Base-by-base conservation (phyloP, 306 rosid species). In the Cucumis cinereus region DNA sequence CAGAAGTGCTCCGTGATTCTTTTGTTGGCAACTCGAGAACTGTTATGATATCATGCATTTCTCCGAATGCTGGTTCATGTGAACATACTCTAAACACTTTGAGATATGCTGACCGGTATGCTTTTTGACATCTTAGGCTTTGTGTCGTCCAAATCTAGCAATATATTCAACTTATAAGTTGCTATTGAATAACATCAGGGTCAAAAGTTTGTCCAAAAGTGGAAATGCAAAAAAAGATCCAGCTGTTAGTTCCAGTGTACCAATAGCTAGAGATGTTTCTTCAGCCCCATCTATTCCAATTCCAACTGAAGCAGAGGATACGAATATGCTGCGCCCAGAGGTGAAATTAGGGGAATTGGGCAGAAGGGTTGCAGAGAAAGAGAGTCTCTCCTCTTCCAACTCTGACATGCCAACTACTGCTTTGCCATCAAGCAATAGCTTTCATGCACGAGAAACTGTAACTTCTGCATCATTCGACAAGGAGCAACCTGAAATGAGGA, bases 1-100 rank as follows among this genome's bases (percentile, higher is more conserved):
- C 99, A 35, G 97, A 94, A 90, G 99, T 94, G 53, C 99, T 94
- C 10, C 99, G 99, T 58, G 99, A 94, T 85, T 94, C 99, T 67
- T 94, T 91, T 50, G 96, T 94, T 75, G 99, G 99, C 69, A 94
- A 94, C 83, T 94, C 99, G 10, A 92, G 89, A 82, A 94, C 96
- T 64, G 99, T 94, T 69, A 94, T 91, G 99, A 90, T 94, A 80
- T 94, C 99, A 50, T 94, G 97, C 85, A 94, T 94, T 83, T 94
- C 99, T 76, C 99, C 99, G 61, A 94, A 94, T 85, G 96, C 97
- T 17, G 94, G 96, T 62, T 94, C 99, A 35, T 91, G 99, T 57
- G 99, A 94, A 80, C 99, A 94, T 79, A 94, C 99, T 10, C 90
- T 94, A 67, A 94, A 94, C 63, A 94, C 99, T 79, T 82, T 94